phyloP scores from a whole-genome alignment of 164 flowering plant species.

The Vitis vinifera region DNA sequence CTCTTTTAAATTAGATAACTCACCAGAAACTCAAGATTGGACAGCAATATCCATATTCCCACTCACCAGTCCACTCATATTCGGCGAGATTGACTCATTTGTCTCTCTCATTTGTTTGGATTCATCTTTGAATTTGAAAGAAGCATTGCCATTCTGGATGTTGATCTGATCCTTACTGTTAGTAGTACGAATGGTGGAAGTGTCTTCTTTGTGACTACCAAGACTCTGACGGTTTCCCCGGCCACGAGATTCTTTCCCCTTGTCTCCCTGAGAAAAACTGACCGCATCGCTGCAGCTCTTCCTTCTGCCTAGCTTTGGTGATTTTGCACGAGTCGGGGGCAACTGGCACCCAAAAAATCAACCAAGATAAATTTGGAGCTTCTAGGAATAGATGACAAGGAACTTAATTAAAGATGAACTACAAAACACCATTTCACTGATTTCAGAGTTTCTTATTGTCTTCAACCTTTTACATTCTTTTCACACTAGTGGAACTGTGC shows the following conservation, averaged over 20 bases:
- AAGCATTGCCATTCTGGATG: conserved; percentile 15
- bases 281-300: conserved; percentile 51
- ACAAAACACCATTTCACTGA: neutral
- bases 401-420: neutral
- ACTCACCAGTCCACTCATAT: conserved; percentile 25
- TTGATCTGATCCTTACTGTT: conserved; percentile 17
- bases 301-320: conserved; percentile 52
- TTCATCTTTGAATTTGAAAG: conserved; percentile 22
- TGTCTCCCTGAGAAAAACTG: conserved; percentile 29
- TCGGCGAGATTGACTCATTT: conserved; percentile 15
- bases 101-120: conserved; percentile 26
- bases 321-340: conserved; percentile 52
- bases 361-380: neutral
- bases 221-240: conserved; percentile 45
- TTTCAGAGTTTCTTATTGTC: neutral
- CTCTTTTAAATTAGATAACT: conserved; percentile 22
- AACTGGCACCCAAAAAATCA: conserved; percentile 21
- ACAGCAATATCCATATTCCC: conserved; percentile 31
- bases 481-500: neutral
- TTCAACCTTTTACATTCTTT: neutral
- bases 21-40: conserved; percentile 42
- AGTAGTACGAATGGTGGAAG: neutral
- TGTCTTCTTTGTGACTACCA: conserved; percentile 30
- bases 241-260: conserved; percentile 17
- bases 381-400: neutral